Evolutionary conservation across 2,329 filamentous ascomycete species (phyloP), one percentile per base, ranked within the genome.

Genomic region (Gliomastix tumulicola): DNA sequence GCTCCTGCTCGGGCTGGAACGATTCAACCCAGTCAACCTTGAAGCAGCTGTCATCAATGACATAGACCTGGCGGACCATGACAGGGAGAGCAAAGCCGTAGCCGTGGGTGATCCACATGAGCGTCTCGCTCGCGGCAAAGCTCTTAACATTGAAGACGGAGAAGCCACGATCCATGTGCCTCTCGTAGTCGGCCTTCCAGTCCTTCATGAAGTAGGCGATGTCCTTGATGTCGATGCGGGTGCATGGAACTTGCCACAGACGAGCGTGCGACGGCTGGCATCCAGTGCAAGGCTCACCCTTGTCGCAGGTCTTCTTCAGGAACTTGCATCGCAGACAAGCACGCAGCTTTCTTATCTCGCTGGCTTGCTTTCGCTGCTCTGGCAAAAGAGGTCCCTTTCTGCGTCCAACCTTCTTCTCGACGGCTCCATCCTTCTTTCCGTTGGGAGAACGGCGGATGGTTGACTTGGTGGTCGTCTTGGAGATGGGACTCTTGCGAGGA

Each of bases 171-270:
- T 79, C 84, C 49, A 92, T 77, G 57, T 96, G 89, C 49, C 88
- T 83, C 65, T 95, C 88, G 52, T 92, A 95, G 60, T 97, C 90
- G 31, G 88, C 89, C 66, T 90, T 94, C 89, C 89, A 97, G 62
- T 96, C 90, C 71, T 96, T 96, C 86, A 96, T 92, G 71, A 97
- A 97, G 63, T 94, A 95, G 30, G 81, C 86, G 53, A 97, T 94
- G 53, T 97, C 90, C 74, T 95, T 96, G 71, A 97, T 97, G 61
- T 96, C 90, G 54, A 96, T 95, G 43, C 90, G 85, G 28, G 90
- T 97, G 71, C 90, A 97, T 42, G 90, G 90, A 31, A 97, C 90
- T 65, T 96, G 89, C 90, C 90, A 97, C 36, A 97, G 73, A 45
- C 90, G 82, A 44, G 90, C 90, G 60, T 97, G 90, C 16, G 89